Evolutionary conservation across 805 yeast genomes (phyloP), one percentile per base, ranked within the genome.

Genomic region (Clavispora vitiphila): DNA sequence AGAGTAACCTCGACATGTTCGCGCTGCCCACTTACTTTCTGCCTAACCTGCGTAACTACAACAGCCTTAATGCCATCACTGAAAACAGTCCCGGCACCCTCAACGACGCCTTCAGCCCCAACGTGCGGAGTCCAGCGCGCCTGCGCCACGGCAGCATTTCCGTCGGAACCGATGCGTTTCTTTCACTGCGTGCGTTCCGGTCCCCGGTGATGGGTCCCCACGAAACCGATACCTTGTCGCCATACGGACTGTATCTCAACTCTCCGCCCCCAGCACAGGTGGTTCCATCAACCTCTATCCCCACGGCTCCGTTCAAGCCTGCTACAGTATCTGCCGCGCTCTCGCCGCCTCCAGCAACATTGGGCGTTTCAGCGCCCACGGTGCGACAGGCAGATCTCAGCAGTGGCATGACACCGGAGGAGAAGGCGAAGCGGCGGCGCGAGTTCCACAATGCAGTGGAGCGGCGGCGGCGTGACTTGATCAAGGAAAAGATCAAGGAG

Each of bases 361-460:
- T 65, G 43, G 63, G 67, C 24, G 53, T 67, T 2, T 64, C 71
- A 2, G 65, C 64, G 1, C 68, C 21, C 34, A 38, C 42, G 35
- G 39, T 16, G 20, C 30, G 38, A 34, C n/a, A 29, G 2, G 24
- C 48, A 0, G 42, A 53, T 5, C 56, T 66, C 7, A 57, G 69
- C 3, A 67, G 64, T 42, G 70, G 62, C 41, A 53, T 70, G 47
- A 62, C 76, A 4, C 80, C 78, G 54, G 95, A 84, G 40, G 88
- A 83, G 44, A 85, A 84, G 56, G 60, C 85, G 40, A 77, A 80
- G 46, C 74, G 96, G 48, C 74, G 96, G 48, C 69, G 96, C 45
- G 96, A 89, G 57, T 82, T 88, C 47, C 98, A 90, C 61, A 90
- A 90, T 58, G 96, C 96, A 1, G 97, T 90, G 4, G 98, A 90